Evolutionary conservation across 2,329 filamentous ascomycete species (phyloP).

Genomic region (Ceratocystis cubensis): DNA sequence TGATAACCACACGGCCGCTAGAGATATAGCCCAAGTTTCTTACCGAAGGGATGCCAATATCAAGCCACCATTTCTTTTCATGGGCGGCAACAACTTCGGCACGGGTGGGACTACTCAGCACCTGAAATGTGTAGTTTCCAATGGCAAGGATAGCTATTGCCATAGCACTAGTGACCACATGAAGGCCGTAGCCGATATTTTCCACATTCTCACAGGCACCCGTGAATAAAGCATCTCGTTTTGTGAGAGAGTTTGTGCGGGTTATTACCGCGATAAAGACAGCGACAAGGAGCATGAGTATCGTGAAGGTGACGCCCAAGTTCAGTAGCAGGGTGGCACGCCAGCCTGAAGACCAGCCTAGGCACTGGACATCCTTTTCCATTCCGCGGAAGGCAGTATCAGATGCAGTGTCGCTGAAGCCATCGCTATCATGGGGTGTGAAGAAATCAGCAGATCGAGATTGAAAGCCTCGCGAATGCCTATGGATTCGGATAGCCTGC

Average conservation of each 20-base stretch:
- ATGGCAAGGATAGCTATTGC: constrained; percentile 35
- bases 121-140: constrained; percentile 42
- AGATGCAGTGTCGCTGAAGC: constrained; percentile 3
- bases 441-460: constrained; percentile 30
- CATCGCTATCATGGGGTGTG: constrained; percentile 22
- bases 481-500: constrained; percentile 16
- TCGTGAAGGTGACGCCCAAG: constrained; percentile 13
- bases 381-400: constrained; percentile 4
- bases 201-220: constrained; percentile 31
- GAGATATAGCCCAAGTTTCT: constrained; percentile 38
- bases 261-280: constrained; percentile 31
- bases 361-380: constrained; percentile 18
- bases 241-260: constrained; percentile 28
- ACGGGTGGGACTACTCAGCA: constrained; percentile 42
- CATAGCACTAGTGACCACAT: constrained; percentile 35
- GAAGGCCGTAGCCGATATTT: constrained; percentile 32
- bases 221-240: constrained; percentile 30
- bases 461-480: constrained; percentile 22
- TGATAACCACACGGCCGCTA: constrained; percentile 31
- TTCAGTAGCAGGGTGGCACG: constrained; percentile 37
- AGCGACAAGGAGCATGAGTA: constrained; percentile 26
- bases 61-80: constrained; percentile 35
- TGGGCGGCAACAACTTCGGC: constrained; percentile 38
- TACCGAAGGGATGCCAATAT: constrained; percentile 42
- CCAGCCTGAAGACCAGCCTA: constrained; percentile 34